phyloP scores from a whole-genome alignment of 257 asterid species.

The Nicotiana paniculata region DNA sequence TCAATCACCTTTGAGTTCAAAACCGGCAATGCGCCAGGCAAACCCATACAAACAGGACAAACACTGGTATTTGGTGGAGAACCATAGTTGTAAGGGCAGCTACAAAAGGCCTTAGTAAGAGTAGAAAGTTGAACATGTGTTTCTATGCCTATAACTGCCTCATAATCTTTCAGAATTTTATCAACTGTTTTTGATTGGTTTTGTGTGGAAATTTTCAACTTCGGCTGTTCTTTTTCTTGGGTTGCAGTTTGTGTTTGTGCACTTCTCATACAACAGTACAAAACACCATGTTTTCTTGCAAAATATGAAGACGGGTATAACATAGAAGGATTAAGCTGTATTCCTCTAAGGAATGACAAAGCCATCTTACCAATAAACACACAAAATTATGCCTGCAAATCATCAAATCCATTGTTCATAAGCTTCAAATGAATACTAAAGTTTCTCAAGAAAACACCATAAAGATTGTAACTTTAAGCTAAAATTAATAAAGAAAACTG shows the following conservation, averaged over 20 bases:
- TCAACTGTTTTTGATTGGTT: conserved; percentile 35
- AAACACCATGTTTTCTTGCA: conserved; percentile 38
- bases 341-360: conserved; percentile 66
- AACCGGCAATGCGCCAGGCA: conserved; percentile 96
- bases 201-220: conserved; percentile 33
- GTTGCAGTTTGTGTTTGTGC: conserved; percentile 43
- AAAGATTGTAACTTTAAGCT: too few relatives aligned
- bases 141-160: conserved; percentile 88
- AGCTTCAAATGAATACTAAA: neutral
- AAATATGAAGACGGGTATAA: conserved; percentile 51
- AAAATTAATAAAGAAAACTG: too few relatives aligned
- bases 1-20: conserved; percentile 83
- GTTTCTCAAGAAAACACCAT: neutral
- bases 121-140: conserved; percentile 80
- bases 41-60: conserved; percentile 93
- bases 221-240: conserved; percentile 52
- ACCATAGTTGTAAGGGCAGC: conserved; percentile 58
- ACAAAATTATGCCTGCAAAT: conserved; percentile 2
- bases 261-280: conserved; percentile 36
- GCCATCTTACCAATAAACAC: conserved; percentile 41
- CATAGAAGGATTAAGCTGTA: conserved; percentile 42
- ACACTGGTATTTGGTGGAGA: conserved; percentile 74
- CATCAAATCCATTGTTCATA: neutral
- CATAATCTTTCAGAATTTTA: conserved; percentile 55
- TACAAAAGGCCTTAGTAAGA: conserved; percentile 38